Percentiles rank a stretch among this genome's conserved stretches.
Evolutionary conservation across 139 green algal species (phyloP).

Genomic region (Coelastrella sp.): DNA sequence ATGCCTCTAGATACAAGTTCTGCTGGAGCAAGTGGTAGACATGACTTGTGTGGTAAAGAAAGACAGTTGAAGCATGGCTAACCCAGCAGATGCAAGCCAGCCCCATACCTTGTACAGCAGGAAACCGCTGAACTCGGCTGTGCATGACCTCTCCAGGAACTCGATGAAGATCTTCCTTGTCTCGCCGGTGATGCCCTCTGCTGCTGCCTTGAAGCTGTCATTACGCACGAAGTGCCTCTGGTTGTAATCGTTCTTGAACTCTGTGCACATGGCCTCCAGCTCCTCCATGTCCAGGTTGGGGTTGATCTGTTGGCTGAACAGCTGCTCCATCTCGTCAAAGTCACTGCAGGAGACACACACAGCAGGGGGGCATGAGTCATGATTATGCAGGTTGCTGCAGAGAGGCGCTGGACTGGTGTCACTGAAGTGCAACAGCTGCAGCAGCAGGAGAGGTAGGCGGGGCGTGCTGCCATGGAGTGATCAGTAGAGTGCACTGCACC

Average conservation of each 20-base stretch:
- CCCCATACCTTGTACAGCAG: slow-evolving; percentile 94
- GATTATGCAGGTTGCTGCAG: not conserved
- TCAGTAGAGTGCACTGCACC: too few relatives aligned
- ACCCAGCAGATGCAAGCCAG: not conserved
- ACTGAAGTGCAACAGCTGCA: not conserved
- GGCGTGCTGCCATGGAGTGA: too few relatives aligned
- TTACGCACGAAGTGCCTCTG: slow-evolving; percentile 99
- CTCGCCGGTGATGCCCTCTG: slow-evolving; percentile 64
- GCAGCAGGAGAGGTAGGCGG: not conserved
- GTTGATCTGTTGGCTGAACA: slow-evolving; percentile 96
- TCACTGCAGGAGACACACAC: slow-evolving; percentile 61
- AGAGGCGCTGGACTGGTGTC: not conserved
- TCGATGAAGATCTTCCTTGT: slow-evolving; percentile 98
- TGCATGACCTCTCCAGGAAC: slow-evolving; percentile 99
- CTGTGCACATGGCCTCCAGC: slow-evolving; percentile 87
- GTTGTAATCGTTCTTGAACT: slow-evolving; percentile 99
- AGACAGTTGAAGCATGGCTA: not conserved
- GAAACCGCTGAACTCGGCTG: slow-evolving; percentile 99
- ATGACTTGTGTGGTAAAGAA: not conserved
- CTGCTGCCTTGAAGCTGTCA: slow-evolving; percentile 88
- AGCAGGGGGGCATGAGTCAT: not conserved
- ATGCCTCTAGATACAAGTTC: not conserved
- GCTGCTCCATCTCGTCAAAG: slow-evolving; percentile 99
- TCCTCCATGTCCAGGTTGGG: slow-evolving; percentile 93
- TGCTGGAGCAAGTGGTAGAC: not conserved